A percentile compares a stretch with the other conserved stretches of the same genome.
phyloP scores from a whole-genome alignment of 176 grass and related monocot genomes.

The Triticum urartu region DNA sequence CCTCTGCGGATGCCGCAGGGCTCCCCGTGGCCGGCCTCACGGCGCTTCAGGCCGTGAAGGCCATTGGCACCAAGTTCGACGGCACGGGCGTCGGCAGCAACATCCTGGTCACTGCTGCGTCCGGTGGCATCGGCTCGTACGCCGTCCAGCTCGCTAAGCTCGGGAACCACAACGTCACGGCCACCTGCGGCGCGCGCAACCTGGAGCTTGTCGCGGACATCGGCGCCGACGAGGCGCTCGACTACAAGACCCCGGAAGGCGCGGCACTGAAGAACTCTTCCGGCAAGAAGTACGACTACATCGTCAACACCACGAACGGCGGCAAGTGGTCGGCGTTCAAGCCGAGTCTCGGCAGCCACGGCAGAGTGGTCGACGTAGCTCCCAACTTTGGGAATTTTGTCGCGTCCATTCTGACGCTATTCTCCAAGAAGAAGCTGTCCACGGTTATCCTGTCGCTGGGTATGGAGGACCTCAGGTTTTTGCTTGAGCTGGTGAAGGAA shows the following conservation, averaged over 20 bases:
- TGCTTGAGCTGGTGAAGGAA: slow-evolving; percentile 29
- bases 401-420: not conserved
- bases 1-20: slow-evolving; percentile 28
- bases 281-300: slow-evolving; percentile 23
- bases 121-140: slow-evolving; percentile 15
- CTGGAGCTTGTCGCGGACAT: slow-evolving; percentile 16
- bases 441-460: not conserved
- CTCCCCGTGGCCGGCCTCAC: slow-evolving; percentile 34
- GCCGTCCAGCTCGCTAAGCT: slow-evolving; percentile 32
- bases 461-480: slow-evolving; percentile 25
- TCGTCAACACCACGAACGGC: not conserved
- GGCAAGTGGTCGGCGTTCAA: not conserved
- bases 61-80: slow-evolving; percentile 10
- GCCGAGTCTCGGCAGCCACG: not conserved
- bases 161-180: slow-evolving; percentile 30
- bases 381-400: not conserved
- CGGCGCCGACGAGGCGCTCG: slow-evolving; percentile 35
- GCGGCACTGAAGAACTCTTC: not conserved
- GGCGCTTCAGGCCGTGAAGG: slow-evolving; percentile 32
- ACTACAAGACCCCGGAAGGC: slow-evolving; percentile 33
- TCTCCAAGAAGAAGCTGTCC: not conserved
- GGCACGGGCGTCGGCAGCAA: not conserved
- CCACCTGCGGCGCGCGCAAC: slow-evolving; percentile 39
- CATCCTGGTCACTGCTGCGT: not conserved
- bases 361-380: not conserved